These are phyloP conservation scores for Sarocladium kiliense DNA, from an alignment of 2,329 filamentous ascomycete species.

Conservation along the genomic window DNA sequence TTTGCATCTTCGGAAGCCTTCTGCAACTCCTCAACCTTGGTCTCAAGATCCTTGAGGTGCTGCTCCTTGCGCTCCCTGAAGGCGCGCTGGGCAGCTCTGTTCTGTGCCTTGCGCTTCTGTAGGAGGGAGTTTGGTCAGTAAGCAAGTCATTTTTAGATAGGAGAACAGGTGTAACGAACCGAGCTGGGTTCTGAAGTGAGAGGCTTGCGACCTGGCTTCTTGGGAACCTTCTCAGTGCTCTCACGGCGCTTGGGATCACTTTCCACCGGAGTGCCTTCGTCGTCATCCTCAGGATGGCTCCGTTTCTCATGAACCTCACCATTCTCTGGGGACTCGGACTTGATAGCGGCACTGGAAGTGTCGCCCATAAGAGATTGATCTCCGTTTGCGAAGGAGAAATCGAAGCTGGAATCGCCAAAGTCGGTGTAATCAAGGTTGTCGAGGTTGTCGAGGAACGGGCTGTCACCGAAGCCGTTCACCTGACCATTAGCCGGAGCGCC, in stretches of 20 bases:
- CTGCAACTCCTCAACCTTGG: conserved; percentile 69
- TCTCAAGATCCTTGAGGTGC: conserved; percentile 80
- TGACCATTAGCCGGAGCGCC: background rate
- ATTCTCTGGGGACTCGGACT: conserved; percentile 54
- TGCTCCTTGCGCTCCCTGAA: conserved; percentile 95
- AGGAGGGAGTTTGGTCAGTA: conserved; percentile 12
- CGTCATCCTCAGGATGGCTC: conserved; percentile 65
- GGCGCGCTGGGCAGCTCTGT: conserved; percentile 84
- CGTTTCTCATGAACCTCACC: conserved; percentile 58
- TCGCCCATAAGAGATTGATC: conserved; percentile 68
- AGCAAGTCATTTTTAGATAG: background rate
- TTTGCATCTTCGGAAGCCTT: conserved; percentile 78
- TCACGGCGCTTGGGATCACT: conserved; percentile 67
- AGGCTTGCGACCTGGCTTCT: conserved; percentile 96
- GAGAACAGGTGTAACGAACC: conserved; percentile 53
- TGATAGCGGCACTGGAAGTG: conserved; percentile 56
- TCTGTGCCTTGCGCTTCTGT: conserved; percentile 93
- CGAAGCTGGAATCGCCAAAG: conserved; percentile 71
- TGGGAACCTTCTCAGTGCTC: conserved; percentile 76
- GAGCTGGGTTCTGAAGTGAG: conserved; percentile 93
- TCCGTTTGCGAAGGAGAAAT: conserved; percentile 50
- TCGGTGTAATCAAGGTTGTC: conserved; percentile 73
- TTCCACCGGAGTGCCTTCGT: conserved; percentile 54
- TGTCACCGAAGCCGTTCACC: conserved; percentile 56
- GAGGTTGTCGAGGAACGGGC: conserved; percentile 74